These are phyloP conservation scores for Lactarius akahatsu DNA, from an alignment of 768 basidiomycete species.

Conservation along the genomic window DNA sequence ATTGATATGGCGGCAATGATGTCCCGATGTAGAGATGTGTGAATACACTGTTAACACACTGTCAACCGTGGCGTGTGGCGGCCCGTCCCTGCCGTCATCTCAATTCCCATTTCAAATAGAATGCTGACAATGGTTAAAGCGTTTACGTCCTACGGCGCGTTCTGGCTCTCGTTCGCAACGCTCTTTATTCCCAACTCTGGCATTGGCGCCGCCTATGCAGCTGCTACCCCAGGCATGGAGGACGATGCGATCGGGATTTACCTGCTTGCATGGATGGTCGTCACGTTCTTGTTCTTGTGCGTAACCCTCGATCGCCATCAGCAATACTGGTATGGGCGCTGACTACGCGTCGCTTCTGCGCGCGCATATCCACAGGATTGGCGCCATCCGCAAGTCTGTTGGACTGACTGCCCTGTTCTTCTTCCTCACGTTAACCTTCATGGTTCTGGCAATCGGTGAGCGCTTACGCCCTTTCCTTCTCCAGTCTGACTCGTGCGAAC, in stretches of 20 bases:
- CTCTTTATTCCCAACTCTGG: conserved; percentile 73
- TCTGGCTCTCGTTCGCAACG: conserved; percentile 82
- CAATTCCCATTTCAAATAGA: background rate
- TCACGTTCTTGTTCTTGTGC: conserved; percentile 69
- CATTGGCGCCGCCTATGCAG: conserved; percentile 51
- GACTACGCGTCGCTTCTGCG: background rate
- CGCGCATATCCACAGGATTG: conserved; percentile 40
- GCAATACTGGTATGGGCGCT: background rate
- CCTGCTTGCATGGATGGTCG: conserved; percentile 68
- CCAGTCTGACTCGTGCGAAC: background rate
- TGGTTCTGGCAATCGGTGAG: conserved; percentile 44
- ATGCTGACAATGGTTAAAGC: conserved; percentile 41
- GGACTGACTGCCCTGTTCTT: conserved; percentile 50
- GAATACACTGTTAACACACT: background rate
- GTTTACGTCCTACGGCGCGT: conserved; percentile 80
- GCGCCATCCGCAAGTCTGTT: conserved; percentile 50
- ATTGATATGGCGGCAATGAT: background rate
- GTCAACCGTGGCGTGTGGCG: background rate
- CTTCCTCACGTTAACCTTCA: conserved; percentile 55
- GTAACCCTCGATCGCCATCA: conserved; percentile 31
- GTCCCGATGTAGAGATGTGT: background rate
- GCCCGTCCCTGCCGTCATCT: background rate
- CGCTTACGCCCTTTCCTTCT: conserved; percentile 20
- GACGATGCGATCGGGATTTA: conserved; percentile 69
- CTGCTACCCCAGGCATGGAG: conserved; percentile 38